These are phyloP conservation scores for Pseudocercospora fijiensis DNA, from an alignment of 2,329 filamentous ascomycete species.

Conservation along the genomic window DNA sequence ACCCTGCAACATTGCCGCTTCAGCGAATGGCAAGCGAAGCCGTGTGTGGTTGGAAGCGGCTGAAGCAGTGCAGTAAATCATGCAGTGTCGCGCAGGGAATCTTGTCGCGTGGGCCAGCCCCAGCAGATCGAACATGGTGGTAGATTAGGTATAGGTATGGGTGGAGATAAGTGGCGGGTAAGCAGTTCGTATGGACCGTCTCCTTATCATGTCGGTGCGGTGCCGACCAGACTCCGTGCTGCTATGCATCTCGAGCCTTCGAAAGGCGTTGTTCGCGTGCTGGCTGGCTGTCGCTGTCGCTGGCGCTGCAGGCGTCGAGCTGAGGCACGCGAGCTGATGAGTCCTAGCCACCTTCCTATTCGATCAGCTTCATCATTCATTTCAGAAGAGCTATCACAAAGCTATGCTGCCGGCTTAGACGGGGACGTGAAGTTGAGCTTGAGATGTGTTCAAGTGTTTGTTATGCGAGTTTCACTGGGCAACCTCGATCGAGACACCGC, in stretches of 20 bases:
- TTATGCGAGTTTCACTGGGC: no score
- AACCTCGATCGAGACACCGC: no score
- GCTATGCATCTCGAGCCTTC: neutral
- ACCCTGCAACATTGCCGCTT: neutral
- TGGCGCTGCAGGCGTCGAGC: neutral
- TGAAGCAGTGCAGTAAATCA: neutral
- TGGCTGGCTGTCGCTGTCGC: neutral
- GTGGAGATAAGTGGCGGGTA: constrained; percentile 1
- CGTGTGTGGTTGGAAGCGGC: neutral
- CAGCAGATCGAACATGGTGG: neutral
- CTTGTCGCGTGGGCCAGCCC: neutral
- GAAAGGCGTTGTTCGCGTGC: neutral
- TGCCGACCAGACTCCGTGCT: neutral
- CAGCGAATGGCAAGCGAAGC: neutral
- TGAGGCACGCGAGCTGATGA: neutral
- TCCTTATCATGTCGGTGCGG: neutral
- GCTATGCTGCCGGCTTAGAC: neutral
- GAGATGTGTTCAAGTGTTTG: neutral
- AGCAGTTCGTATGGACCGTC: neutral
- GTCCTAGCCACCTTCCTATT: neutral
- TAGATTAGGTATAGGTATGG: neutral
- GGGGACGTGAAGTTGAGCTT: neutral
- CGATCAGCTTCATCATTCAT: neutral
- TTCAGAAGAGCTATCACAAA: neutral
- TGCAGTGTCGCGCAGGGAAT: neutral